A percentile compares a stretch with the other conserved stretches of the same genome.
These are phyloP conservation scores for Poa pratensis DNA, from an alignment of 176 grass and related monocot genomes.

Conservation along the genomic window DNA sequence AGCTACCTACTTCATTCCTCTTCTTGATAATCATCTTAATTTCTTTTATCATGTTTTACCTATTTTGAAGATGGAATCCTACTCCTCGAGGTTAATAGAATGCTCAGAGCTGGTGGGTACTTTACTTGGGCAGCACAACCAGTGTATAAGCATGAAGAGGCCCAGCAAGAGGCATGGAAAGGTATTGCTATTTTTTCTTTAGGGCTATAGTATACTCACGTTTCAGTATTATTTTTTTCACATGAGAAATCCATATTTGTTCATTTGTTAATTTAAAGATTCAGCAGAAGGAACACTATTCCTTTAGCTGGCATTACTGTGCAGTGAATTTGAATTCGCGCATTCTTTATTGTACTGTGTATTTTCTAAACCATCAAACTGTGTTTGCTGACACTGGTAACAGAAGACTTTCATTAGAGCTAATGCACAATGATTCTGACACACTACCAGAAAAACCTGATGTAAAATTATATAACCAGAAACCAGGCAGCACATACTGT, in stretches of 20 bases:
- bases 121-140: conserved; percentile 97
- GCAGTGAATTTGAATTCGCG: background rate
- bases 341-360: background rate
- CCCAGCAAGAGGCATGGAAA: conserved; percentile 89
- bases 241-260: background rate
- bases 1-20: background rate
- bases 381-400: no score
- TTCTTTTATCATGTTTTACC: conserved; percentile 7
- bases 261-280: conserved; percentile 2
- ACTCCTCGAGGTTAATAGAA: conserved; percentile 94
- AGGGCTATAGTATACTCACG: background rate
- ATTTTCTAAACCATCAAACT: background rate
- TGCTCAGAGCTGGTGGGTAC: conserved; percentile 94
- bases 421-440: background rate
- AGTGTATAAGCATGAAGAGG: conserved; percentile 98
- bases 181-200: conserved; percentile 55
- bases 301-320: background rate
- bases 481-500: background rate
- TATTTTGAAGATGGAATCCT: conserved; percentile 84
- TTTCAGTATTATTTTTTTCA: conserved; percentile 1
- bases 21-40: conserved; percentile 8
- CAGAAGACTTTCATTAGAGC: background rate
- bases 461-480: background rate
- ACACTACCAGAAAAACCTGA: background rate
- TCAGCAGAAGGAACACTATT: background rate